Evolutionary conservation across 2,329 filamentous ascomycete genomes (phyloP).

Genomic region (Blastomyces emzantsi): DNA sequence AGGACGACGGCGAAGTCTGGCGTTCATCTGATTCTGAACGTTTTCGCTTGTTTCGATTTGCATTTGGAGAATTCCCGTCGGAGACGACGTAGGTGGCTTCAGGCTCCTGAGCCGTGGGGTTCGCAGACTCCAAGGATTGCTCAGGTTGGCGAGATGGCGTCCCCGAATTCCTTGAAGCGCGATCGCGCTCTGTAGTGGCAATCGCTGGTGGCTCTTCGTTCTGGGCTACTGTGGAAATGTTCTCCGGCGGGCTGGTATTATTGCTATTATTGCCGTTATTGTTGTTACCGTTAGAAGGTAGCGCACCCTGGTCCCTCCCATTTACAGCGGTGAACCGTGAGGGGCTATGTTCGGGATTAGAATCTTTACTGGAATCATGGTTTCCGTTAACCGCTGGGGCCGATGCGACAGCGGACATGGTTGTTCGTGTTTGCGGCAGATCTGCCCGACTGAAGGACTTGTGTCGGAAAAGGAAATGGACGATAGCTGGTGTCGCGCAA

Average conservation of each 20-base stretch:
- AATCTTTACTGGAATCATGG: slow-evolving; percentile 20
- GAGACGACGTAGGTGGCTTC: slow-evolving; percentile 30
- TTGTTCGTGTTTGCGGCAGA: slow-evolving; percentile 8
- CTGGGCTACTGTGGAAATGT: slow-evolving; percentile 4
- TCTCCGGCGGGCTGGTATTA: slow-evolving; percentile 13
- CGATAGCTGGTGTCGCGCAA: not conserved
- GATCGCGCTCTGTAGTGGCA: slow-evolving; percentile 17
- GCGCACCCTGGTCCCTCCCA: slow-evolving; percentile 27
- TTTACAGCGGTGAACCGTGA: slow-evolving; percentile 41
- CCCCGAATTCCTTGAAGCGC: slow-evolving; percentile 18
- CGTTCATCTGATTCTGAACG: slow-evolving; percentile 55
- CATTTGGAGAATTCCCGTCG: slow-evolving; percentile 34
- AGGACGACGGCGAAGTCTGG: slow-evolving; percentile 25
- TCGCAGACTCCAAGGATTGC: slow-evolving; percentile 47
- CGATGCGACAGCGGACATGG: slow-evolving; percentile 31
- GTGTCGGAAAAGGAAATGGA: not conserved
- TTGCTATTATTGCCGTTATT: not conserved
- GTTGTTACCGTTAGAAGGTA: slow-evolving; percentile 10
- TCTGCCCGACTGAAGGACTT: not conserved
- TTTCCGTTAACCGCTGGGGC: slow-evolving; percentile 28
- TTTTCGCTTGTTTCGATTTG: slow-evolving; percentile 48
- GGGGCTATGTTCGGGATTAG: slow-evolving; percentile 34
- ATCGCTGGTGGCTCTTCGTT: slow-evolving; percentile 17
- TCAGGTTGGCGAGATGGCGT: slow-evolving; percentile 25
- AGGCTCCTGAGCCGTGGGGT: slow-evolving; percentile 17